Conservation (phyloP, 2,329 filamentous ascomycete species). For the Cytospora piceae region DNA sequence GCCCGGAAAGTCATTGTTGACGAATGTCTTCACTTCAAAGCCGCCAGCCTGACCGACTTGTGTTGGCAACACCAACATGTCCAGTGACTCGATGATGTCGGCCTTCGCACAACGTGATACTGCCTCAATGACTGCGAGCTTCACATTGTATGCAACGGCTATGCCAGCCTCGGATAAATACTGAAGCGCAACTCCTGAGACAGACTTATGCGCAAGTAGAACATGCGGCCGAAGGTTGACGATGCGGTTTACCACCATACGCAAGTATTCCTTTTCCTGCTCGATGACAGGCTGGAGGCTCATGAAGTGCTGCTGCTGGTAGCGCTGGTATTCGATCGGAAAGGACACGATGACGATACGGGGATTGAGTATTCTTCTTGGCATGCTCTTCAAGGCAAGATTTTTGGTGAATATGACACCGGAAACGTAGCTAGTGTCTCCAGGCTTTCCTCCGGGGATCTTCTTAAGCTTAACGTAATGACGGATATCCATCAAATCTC, state of each 20-base stretch:
- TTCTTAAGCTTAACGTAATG: constrained; percentile 98
- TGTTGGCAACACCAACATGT: constrained; percentile 81
- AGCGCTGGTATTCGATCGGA: constrained; percentile 91
- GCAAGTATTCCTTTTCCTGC: constrained; percentile 91
- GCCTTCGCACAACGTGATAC: constrained; percentile 92
- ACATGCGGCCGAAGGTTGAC: constrained; percentile 82
- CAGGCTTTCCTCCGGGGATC: constrained; percentile 85
- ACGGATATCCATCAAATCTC: constrained; percentile 95
- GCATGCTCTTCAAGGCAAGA: constrained; percentile 94
- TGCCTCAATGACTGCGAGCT: constrained; percentile 91
- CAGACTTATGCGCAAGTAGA: constrained; percentile 88
- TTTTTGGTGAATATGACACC: constrained; percentile 98
- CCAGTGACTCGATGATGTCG: constrained; percentile 89
- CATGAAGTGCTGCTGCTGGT: constrained; percentile 92
- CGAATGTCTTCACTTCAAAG: constrained; percentile 95
- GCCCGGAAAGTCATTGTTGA: constrained; percentile 73
- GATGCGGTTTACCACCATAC: constrained; percentile 90
- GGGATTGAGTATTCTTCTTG: constrained; percentile 79
- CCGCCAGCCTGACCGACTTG: constrained; percentile 79
- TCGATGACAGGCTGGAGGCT: constrained; percentile 95
- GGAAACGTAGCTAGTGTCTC: constrained; percentile 94
- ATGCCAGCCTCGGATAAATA: constrained; percentile 88
- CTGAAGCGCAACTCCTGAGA: constrained; percentile 87
- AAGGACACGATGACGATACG: constrained; percentile 93
- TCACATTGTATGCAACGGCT: constrained; percentile 94